Base-by-base conservation (phyloP, 2,329 filamentous ascomycete species). In the Microdochium trichocladiopsis region DNA sequence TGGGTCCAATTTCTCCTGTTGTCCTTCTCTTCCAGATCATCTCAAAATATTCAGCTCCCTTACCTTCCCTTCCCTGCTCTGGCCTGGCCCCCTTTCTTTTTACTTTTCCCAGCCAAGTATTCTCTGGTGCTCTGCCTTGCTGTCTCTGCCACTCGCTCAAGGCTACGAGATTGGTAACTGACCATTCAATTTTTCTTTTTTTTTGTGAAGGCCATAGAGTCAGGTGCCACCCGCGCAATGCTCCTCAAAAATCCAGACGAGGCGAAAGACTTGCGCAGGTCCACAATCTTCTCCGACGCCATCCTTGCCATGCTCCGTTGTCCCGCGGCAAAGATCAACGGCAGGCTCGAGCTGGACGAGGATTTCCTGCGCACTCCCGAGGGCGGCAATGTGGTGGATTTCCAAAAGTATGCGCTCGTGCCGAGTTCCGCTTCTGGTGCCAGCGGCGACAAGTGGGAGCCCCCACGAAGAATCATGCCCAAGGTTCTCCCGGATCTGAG, bases 381-480 rank as follows among this genome's bases (percentile, higher is more conserved):
- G 21, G 83, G 84, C 1, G 73, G 91, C 3, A 75, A 69, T 0
- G 88, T 95, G 64, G 75, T 69, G 0, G 88, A 95, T 64, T 94
- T 95, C 60, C 77, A 76, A 0, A 79, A 82, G 60, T 95, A 95
- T 64, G 80, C 76, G 31, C 66, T 93, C n/a, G 74, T 92, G 1
- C 71, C 78, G 0, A 87, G 86, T 1, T 60, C 78, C 0, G 69
- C 53, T 1, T 16, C 5, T 8, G 3, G 18, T 45, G 41, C 6
- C 41, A 45, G 18, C 18, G 21, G 18, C 6, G 18, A 21, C 4
- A 18, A 23, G 3, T 45, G 41, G 41, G 16, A 22, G 6, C 16
- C 41, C 6, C 89, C 90, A 0, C 72, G 90, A 52, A 74, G 90
- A 21, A 95, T 95, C 57, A 92, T 95, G 88, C 90, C 90, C 0